phyloP scores from a whole-genome alignment of 305 asterid species.

The Fraxinus nigra region DNA sequence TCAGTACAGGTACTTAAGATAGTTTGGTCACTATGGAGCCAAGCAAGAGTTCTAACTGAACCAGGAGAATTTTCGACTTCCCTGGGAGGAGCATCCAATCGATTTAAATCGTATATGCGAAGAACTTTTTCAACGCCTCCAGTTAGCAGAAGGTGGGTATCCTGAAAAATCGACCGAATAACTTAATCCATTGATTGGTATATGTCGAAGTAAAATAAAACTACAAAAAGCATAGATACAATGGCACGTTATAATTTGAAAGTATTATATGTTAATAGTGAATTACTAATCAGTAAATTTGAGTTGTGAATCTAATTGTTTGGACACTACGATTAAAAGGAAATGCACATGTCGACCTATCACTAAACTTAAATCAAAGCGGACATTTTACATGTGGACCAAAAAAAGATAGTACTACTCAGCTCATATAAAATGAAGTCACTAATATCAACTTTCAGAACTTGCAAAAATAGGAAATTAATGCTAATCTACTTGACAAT shows the following conservation, averaged over 20 bases:
- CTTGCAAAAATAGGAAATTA: not conserved
- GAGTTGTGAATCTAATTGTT: not conserved
- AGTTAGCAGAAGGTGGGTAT: slow-evolving; percentile 65
- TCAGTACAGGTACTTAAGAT: slow-evolving; percentile 91
- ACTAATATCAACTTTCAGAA: not conserved
- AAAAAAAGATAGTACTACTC: not conserved
- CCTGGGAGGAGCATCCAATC: slow-evolving; percentile 86
- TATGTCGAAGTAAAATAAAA: not conserved
- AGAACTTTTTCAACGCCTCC: slow-evolving; percentile 88
- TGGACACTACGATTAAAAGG: not conserved
- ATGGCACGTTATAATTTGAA: not conserved
- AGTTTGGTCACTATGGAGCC: slow-evolving; percentile 95
- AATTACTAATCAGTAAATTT: not conserved
- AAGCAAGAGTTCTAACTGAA: slow-evolving; percentile 74
- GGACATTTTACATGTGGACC: not conserved
- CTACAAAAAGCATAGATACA: not conserved
- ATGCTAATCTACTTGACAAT: not conserved
- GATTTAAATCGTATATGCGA: slow-evolving; percentile 75
- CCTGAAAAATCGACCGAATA: slow-evolving; percentile 44
- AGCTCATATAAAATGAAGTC: not conserved
- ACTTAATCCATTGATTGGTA: slow-evolving; percentile 13
- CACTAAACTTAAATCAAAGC: not conserved
- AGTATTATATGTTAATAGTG: not conserved
- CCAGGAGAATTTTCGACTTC: slow-evolving; percentile 88
- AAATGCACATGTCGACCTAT: not conserved